Conservation (phyloP, 2,329 filamentous ascomycete species). For the Coniochaeta sp. region DNA sequence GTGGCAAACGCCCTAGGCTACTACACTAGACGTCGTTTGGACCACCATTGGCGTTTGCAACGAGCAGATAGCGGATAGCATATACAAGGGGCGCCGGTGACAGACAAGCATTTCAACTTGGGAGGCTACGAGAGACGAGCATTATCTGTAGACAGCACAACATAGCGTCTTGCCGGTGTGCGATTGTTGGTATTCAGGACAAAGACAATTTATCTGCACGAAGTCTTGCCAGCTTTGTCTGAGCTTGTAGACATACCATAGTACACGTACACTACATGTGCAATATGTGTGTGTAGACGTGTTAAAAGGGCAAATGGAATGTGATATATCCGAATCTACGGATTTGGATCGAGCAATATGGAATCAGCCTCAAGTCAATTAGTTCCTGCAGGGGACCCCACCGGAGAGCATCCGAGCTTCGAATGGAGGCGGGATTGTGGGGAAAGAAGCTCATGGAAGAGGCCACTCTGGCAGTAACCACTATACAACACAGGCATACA, state of each 20-base stretch:
- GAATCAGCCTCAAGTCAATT: background rate
- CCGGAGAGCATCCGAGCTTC: background rate
- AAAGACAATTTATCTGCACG: too few relatives aligned
- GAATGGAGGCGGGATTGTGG: background rate
- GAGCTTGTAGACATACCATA: too few relatives aligned
- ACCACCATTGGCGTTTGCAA: too few relatives aligned
- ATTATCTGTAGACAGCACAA: background rate
- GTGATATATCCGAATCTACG: background rate
- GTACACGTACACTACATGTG: background rate
- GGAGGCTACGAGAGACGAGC: background rate
- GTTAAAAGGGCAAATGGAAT: background rate
- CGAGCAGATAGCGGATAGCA: too few relatives aligned
- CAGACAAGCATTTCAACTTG: background rate
- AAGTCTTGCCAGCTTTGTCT: too few relatives aligned
- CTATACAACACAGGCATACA: too few relatives aligned
- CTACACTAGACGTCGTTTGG: background rate
- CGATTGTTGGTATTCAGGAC: too few relatives aligned
- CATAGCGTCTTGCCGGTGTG: background rate
- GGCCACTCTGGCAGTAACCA: conserved; percentile 20
- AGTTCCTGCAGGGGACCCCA: background rate
- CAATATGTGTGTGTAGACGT: background rate
- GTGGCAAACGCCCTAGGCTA: background rate
- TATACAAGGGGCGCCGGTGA: too few relatives aligned
- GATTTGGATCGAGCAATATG: background rate
- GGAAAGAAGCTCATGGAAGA: conserved; percentile 5